Conservation (phyloP, 2,329 filamentous ascomycete genomes). For the Piedraia hortae region DNA sequence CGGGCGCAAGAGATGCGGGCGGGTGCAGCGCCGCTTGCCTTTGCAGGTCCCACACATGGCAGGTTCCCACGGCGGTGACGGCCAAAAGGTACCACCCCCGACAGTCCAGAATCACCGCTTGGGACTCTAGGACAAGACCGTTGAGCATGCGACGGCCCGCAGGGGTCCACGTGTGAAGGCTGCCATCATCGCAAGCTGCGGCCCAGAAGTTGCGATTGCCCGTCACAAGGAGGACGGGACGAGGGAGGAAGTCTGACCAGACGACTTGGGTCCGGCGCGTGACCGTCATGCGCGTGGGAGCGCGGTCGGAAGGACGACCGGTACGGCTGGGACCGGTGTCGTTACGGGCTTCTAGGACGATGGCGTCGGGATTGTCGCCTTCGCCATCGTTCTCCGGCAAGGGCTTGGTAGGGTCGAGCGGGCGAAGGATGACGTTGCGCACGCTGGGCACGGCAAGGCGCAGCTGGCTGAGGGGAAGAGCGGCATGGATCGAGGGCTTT, state of each 20-base stretch:
- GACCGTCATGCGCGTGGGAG: constrained; percentile 61
- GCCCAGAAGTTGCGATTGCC: constrained; percentile 82
- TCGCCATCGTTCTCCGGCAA: constrained; percentile 11
- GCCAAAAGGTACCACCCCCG: constrained; percentile 72
- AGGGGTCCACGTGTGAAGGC: constrained; percentile 72
- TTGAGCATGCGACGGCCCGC: constrained; percentile 67
- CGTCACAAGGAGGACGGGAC: constrained; percentile 65
- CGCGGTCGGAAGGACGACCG: constrained; percentile 34
- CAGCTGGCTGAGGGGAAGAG: constrained; percentile 57
- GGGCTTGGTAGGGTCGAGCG: constrained; percentile 37
- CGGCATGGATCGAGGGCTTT: constrained; percentile 53
- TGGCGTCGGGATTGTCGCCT: constrained; percentile 29
- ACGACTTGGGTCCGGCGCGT: constrained; percentile 53
- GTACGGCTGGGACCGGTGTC: constrained; percentile 31
- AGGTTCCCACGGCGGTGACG: constrained; percentile 67
- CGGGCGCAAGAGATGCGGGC: constrained; percentile 63
- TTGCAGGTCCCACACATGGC: constrained; percentile 79
- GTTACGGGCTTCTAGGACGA: constrained; percentile 73
- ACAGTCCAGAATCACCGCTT: constrained; percentile 81
- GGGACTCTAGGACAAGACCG: constrained; percentile 63
- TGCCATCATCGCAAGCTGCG: constrained; percentile 78
- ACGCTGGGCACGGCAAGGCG: constrained; percentile 72
- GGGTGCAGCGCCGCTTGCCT: constrained; percentile 54
- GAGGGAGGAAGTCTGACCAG: constrained; percentile 85
- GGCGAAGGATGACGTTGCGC: constrained; percentile 53